Evolutionary conservation across 257 asterid genomes (phyloP), one percentile per base, ranked within the genome.

Genomic region (Salvia miltiorrhiza): DNA sequence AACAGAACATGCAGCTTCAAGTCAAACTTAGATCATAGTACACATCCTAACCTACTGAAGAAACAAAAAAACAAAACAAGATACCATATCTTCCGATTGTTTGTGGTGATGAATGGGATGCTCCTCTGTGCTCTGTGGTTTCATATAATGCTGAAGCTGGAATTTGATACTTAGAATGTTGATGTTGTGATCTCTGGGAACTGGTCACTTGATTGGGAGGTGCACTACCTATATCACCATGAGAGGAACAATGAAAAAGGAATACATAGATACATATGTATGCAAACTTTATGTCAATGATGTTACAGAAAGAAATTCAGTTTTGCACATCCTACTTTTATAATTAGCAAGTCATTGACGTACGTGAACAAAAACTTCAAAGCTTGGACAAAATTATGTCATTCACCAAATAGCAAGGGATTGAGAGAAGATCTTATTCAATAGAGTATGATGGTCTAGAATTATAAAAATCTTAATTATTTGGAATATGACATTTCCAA

Each of bases 131-230:
- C 76, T 81, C 95, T 21, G 82, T 48, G 60, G 85, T 47, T 59
- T 85, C 95, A 76, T 88, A 83, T 55, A 85, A 83, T 69, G 93
- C 96, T 62, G 95, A 82, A 70, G 86, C 79, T 37, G 96, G 90
- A 68, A 70, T 86, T 72, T 88, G 98, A 80, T 84, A 87, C 66
- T 86, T 81, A 8, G 76, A 50, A n/a, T 75, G 84, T 48, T 71
- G 86, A 65, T 80, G 81, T 62, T 77, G 78, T 39, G 85, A 71
- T 80, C 84, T 87, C 68, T 82, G 87, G 52, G 88, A 74, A 73
- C 77, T 71, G 64, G 77, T 58, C 2, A 57, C 63, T 62, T 79
- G 61, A 70, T 61, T 71, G 71, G 82, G 26, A 56, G 78, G 17
- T 43, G 82, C 65, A 73, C 76, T 63, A 48, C 72, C 70, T 66